Evolutionary conservation across 257 asterid species (phyloP), one percentile per base, ranked within the genome.

Genomic region (Nemophila menziesii): DNA sequence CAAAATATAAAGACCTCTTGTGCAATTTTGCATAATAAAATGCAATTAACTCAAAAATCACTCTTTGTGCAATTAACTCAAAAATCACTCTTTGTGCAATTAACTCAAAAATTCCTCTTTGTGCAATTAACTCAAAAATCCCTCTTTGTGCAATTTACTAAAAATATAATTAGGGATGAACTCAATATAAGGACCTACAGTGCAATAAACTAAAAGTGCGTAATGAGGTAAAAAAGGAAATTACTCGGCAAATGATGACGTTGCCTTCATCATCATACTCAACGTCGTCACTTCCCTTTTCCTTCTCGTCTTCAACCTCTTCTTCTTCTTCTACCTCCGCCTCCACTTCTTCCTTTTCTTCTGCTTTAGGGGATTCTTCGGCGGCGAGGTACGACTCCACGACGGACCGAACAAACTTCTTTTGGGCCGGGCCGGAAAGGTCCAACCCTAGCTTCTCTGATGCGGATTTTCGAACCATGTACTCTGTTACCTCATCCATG

Each of bases 201-300:
- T n/a, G n/a, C n/a, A 38, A 38, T 24, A 16, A 29, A 22, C 13
- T 17, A 11, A 5, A 34, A 46, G 16, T 33, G 48, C 20, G 38
- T 17, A 21, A 11, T 0, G 15, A 5, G 22, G 20, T 16, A 11
- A 9, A 11, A 38, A 44, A n/a, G n/a, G n/a, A n/a, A 57, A 90
- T 66, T 42, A 85, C 94, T 57, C 93, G 75, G 67, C 98, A 90
- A 44, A 81, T 46, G 22, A 90, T 85, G 59, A 79, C 89, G 36
- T 81, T 85, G 15, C 96, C 96, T 12, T 75, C 96, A 22, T 81
- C 96, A 44, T 85, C 98, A 40, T 66, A 78, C 69, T 81, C 94
- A 57, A 61, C 74, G 22, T 60, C 85, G 40, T 41, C 53, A 33
- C 33, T 19, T 53, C 20, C 49, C 38, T 23, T 41, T 41, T 46